Conservation (phyloP, 1,284 basidiomycete genomes). For the Rhodotorula mucilaginosa region DNA sequence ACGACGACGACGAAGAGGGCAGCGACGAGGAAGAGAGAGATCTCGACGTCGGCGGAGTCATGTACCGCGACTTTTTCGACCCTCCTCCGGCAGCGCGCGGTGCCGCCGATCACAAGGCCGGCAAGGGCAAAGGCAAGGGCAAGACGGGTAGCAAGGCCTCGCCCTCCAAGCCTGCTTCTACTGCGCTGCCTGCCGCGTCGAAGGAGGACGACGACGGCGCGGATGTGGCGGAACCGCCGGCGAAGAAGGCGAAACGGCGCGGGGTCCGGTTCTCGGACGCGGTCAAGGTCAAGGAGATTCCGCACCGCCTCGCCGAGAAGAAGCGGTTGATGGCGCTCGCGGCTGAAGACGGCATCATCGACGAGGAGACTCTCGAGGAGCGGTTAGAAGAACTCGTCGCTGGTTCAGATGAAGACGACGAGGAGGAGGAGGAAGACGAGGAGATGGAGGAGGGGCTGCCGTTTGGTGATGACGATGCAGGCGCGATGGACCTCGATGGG, state of each 20-base stretch:
- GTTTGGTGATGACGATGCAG: slow-evolving; percentile 46
- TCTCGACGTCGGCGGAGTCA: slow-evolving; percentile 37
- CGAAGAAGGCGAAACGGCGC: slow-evolving; percentile 35
- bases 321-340: slow-evolving; percentile 37
- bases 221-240: background rate
- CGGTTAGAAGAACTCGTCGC: slow-evolving; percentile 49
- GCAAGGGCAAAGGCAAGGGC: slow-evolving; percentile 38
- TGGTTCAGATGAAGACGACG: slow-evolving; percentile 41
- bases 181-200: background rate
- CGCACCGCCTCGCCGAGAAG: slow-evolving; percentile 48
- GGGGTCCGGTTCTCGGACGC: slow-evolving; percentile 74
- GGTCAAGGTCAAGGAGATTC: slow-evolving; percentile 63
- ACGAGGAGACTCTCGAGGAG: slow-evolving; percentile 46
- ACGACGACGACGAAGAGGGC: slow-evolving; percentile 30
- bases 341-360: slow-evolving; percentile 26
- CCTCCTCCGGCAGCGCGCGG: slow-evolving; percentile 18
- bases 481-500: slow-evolving; percentile 33
- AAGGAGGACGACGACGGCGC: background rate
- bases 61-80: slow-evolving; percentile 44
- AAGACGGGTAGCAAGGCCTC: slow-evolving; percentile 1
- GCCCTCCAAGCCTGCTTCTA: background rate
- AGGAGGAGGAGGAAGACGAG: slow-evolving; percentile 39
- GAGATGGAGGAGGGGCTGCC: slow-evolving; percentile 42
- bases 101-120: slow-evolving; percentile 27
- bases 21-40: slow-evolving; percentile 41